Evolutionary conservation across 441 rosid species (phyloP), one percentile per base, ranked within the genome.

Genomic region (Syzygium syzygioides): DNA sequence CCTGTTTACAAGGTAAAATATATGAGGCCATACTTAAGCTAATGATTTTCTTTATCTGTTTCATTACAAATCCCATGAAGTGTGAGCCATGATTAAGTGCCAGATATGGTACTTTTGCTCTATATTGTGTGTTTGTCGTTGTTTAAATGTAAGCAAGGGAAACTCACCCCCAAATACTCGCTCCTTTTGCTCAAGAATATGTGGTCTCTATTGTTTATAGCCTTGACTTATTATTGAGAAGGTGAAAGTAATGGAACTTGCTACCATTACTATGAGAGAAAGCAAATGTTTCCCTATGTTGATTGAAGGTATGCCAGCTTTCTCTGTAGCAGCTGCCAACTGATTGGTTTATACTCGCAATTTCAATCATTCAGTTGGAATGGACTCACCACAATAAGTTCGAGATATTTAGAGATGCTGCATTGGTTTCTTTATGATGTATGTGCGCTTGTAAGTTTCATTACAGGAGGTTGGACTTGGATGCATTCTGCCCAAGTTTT

Each of bases 1-100:
- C 87, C 90, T 26, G 90, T 88, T 86, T 88, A 88, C 84, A 86
- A 71, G 87, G 90, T 85, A 85, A 76, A 41, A 37, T 12, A 34
- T 34, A 14, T 59, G 64, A 59, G 28, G 80, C 80, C 80, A 11
- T 53, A 10, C 28, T 45, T 25, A 87, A 52, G 57, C 64, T 66
- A 52, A 32, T 41, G 45, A 62, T 32, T 26, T 86, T 3, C 54
- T 26, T 86, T 53, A n/a, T 34, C 37, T 30, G 41, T 62, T 87
- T 56, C n/a, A 57, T 32, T 37, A 57, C 55, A 37, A 54, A 48
- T 79, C 79, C 37, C 13, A 55, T 23, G 41, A 20, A 71, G 10
- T 26, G 28, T 50, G 4, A 53, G 15, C 9, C 7, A 11, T 30
- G 41, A 79, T 26, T 25, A 57, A 34, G 83, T 64, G 30, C 88